Base-by-base conservation (phyloP, 495 filamentous ascomycete species). In the Xylaria flabelliformis region DNA sequence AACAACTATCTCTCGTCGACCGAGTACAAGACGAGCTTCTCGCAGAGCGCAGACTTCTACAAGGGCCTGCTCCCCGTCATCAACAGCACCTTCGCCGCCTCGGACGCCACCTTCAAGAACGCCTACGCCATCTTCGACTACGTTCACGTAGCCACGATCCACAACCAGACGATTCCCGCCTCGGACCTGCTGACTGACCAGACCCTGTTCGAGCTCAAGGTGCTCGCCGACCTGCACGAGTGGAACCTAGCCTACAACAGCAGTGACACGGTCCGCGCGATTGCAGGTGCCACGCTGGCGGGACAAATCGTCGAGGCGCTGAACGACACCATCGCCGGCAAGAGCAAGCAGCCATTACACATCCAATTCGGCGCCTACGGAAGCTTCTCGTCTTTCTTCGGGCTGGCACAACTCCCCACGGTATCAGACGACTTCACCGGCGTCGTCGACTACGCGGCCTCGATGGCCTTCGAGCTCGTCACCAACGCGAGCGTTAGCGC, bases 111-210 rank as follows among this genome's bases (percentile, higher is more conserved):
- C 73, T 94, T 88, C 84, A 89, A 90, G 78, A 93, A 93, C 76
- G 92, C 90, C 32, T 95, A 94, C 80, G 81, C 84, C 67, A 91
- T 96, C 77, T 93, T 85, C 73, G 93, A 97, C 77, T 89, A 89
- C 70, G 80, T 95, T 77, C 90, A 95, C 72, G 93, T 94, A 56
- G 90, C 91, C 61, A 79, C 78, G 32, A 86, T 91, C 78, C 91
- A 96, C 82, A 96, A 96, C 81, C 63, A 80, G 46, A 88, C 85
- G 34, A 87, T 94, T 70, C 80, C 85, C 21, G 69, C 77, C 9
- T 67, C 70, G 19, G 71, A 86, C n/a, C 81, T 86, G 32, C 79
- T 94, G 39, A 86, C 82, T 26, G 19, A 77, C 29, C 80, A 82
- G 0, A 83, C 88, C 41, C 80, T 94, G 29, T 67, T 74, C 32